Conservation (phyloP, 1,284 basidiomycete genomes). For the Sporisorium reilianum region DNA sequence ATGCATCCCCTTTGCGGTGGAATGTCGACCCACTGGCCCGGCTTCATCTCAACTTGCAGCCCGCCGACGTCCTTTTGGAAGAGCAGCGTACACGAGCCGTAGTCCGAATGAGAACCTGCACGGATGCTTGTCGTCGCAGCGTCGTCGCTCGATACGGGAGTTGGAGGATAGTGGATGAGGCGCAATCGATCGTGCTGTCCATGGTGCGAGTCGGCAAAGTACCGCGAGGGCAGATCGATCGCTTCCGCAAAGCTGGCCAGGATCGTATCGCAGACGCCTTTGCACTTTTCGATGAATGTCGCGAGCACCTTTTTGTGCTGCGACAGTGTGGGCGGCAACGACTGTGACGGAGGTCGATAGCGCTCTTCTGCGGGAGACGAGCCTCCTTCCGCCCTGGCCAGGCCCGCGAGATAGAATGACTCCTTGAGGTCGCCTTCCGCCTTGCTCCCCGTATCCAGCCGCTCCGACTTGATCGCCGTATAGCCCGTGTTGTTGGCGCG, state of each 20-base stretch:
- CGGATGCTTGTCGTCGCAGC: constrained; percentile 37
- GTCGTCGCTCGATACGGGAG: constrained; percentile 12
- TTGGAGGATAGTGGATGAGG: constrained; percentile 61
- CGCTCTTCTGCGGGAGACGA: not conserved
- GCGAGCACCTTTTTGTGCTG: constrained; percentile 22
- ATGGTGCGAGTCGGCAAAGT: constrained; percentile 44
- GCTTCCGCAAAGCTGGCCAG: constrained; percentile 53
- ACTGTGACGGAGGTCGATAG: constrained; percentile 36
- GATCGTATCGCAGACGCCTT: constrained; percentile 37
- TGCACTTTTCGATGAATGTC: constrained; percentile 48
- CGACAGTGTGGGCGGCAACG: constrained; percentile 35
- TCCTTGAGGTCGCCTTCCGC: constrained; percentile 60
- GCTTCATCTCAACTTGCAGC: constrained; percentile 75
- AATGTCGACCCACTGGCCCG: constrained; percentile 75
- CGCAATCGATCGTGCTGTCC: constrained; percentile 57
- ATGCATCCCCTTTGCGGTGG: constrained; percentile 83
- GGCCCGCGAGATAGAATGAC: constrained; percentile 55
- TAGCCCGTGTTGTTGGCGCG: constrained; percentile 49
- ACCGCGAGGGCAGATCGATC: constrained; percentile 31
- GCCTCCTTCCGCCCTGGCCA: constrained; percentile 17
- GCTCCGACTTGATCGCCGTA: constrained; percentile 43
- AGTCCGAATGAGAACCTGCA: constrained; percentile 73
- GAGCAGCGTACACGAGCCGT: constrained; percentile 83
- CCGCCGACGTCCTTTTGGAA: constrained; percentile 89
- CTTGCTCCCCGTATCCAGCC: constrained; percentile 34